Evolutionary conservation across 495 filamentous ascomycete genomes (phyloP).

Genomic region (Lindgomyces ingoldianus): DNA sequence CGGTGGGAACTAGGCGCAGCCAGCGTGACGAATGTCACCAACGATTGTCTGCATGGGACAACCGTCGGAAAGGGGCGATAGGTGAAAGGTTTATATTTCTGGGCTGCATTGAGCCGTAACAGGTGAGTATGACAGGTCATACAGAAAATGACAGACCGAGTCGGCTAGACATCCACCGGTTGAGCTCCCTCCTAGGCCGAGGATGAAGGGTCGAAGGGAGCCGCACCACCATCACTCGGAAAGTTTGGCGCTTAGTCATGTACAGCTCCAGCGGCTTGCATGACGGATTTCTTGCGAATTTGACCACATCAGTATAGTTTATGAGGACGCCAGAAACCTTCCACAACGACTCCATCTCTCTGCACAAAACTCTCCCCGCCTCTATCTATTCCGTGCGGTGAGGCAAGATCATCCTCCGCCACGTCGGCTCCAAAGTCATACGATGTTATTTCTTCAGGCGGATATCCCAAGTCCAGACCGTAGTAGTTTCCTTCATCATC

Average conservation of each 20-base stretch:
- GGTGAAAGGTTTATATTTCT: conserved; percentile 2
- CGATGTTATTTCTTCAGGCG: neutral
- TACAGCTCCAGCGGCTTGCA: too few relatives aligned
- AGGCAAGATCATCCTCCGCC: neutral
- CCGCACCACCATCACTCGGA: neutral
- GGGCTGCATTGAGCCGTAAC: conserved; percentile 22
- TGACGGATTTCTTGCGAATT: too few relatives aligned
- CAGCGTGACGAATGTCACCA: conserved; percentile 43
- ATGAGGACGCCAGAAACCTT: conserved; percentile 44
- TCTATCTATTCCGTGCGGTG: neutral
- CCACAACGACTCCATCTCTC: neutral
- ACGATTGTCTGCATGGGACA: conserved; percentile 36
- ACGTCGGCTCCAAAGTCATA: neutral
- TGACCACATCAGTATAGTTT: conserved; percentile 43
- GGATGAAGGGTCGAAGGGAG: conserved; percentile 2
- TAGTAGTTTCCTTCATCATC: conserved; percentile 2
- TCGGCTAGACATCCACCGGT: neutral
- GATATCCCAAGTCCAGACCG: conserved; percentile 2
- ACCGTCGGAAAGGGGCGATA: conserved; percentile 11
- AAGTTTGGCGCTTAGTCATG: neutral
- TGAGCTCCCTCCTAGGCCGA: neutral
- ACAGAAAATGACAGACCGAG: neutral
- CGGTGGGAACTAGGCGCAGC: conserved; percentile 32
- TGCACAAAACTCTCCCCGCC: neutral
- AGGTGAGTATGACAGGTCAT: conserved; percentile 5